These are phyloP conservation scores for Wallacemonas sp. DNA, from an alignment of 208 protist species.

Conservation along the genomic window DNA sequence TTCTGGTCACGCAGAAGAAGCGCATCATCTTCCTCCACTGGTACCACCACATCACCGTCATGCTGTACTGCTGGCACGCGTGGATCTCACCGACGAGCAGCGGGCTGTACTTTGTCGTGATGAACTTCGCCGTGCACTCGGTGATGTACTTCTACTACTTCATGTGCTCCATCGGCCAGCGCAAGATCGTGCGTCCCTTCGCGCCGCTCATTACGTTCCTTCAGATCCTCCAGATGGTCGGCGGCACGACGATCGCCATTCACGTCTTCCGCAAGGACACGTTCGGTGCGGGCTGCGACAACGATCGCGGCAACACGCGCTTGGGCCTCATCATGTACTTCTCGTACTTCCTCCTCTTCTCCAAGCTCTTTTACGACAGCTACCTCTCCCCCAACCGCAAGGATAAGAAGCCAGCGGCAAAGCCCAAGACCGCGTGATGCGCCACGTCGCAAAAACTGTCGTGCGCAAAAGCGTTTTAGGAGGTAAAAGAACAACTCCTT, in stretches of 20 bases:
- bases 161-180: constrained; percentile 38
- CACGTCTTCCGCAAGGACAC: constrained; percentile 39
- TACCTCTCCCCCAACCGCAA: constrained; percentile 30
- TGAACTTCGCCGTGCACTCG: constrained; percentile 93
- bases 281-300: constrained; percentile 48
- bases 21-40: constrained; percentile 82
- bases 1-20: constrained; percentile 78
- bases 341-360: constrained; percentile 87
- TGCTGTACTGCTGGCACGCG: constrained; percentile 89
- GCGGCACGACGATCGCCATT: constrained; percentile 64
- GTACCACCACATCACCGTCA: constrained; percentile 91
- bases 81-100: constrained; percentile 27
- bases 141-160: constrained; percentile 96
- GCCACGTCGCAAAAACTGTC: background rate
- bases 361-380: constrained; percentile 61
- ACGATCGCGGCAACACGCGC: constrained; percentile 31
- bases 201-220: constrained; percentile 74
- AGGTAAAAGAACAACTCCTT: no score
- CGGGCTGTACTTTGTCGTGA: constrained; percentile 77
- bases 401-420: constrained; percentile 20
- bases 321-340: constrained; percentile 83
- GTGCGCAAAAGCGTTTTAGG: background rate
- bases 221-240: constrained; percentile 90
- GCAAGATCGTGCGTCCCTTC: constrained; percentile 46
- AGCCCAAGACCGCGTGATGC: constrained; percentile 18